Evolutionary conservation across 1,139 yeast species (phyloP).

Genomic region (Taphrina betulina): DNA sequence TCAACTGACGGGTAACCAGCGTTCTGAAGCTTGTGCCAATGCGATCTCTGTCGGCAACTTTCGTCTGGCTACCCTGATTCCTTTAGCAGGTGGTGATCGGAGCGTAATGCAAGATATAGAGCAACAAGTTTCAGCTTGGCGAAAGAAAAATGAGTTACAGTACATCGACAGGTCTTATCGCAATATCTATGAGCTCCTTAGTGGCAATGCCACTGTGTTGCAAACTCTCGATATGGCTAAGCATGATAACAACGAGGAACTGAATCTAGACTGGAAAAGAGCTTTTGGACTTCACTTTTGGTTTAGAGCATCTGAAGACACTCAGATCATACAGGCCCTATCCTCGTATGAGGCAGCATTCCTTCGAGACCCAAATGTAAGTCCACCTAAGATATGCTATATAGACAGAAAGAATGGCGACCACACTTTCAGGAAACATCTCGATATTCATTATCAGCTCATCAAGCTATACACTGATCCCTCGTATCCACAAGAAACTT

Average conservation of each 20-base stretch:
- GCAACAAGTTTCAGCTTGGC: slow-evolving; percentile 69
- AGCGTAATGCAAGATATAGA: slow-evolving; percentile 60
- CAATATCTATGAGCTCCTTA: slow-evolving; percentile 62
- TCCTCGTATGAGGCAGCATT: slow-evolving; percentile 41
- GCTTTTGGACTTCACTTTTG: slow-evolving; percentile 59
- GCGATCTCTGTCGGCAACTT: slow-evolving; percentile 61
- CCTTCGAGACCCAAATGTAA: too few relatives aligned
- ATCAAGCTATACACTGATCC: slow-evolving; percentile 37
- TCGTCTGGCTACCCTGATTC: slow-evolving; percentile 69
- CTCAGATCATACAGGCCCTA: slow-evolving; percentile 47
- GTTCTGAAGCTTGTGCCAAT: slow-evolving; percentile 59
- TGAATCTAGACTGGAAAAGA: slow-evolving; percentile 61
- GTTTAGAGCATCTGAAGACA: slow-evolving; percentile 50
- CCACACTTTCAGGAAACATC: too few relatives aligned
- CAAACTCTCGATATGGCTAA: background rate
- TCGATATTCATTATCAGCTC: slow-evolving; percentile 38
- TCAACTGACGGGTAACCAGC: slow-evolving; percentile 56
- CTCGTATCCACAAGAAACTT: slow-evolving; percentile 40
- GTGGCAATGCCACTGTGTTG: slow-evolving; percentile 50
- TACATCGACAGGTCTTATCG: slow-evolving; percentile 56
- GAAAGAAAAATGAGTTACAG: slow-evolving; percentile 46
- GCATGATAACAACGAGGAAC: slow-evolving; percentile 41
- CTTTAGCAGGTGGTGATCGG: slow-evolving; percentile 65
- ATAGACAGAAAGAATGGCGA: too few relatives aligned
- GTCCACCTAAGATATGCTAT: too few relatives aligned